A percentile compares a stretch with the other conserved stretches of the same genome.
phyloP scores from a whole-genome alignment of 129 eudicot genomes.

The Saussurea involucrata region DNA sequence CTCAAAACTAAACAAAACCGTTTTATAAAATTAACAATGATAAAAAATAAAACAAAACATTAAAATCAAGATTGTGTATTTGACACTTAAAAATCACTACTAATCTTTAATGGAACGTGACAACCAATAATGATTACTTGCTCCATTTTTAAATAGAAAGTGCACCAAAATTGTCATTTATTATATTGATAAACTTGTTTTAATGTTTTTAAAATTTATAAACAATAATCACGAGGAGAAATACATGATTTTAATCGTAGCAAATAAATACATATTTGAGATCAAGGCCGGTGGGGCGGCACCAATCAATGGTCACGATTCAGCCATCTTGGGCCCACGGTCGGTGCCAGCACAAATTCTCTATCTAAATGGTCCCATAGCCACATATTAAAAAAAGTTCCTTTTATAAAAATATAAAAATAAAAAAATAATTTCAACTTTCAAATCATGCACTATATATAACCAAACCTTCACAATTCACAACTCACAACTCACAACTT shows the following conservation, averaged over 20 bases:
- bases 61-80: too few species aligned
- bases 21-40: too few species aligned
- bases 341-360: slow-evolving; percentile 36
- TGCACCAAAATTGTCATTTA: not conserved
- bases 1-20: too few species aligned
- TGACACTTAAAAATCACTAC: too few species aligned
- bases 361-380: slow-evolving; percentile 15
- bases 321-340: slow-evolving; percentile 30
- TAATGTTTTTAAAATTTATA: not conserved
- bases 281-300: slow-evolving; percentile 45
- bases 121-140: slow-evolving; percentile 7
- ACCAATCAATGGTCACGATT: slow-evolving; percentile 25
- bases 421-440: not conserved
- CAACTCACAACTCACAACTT: slow-evolving; percentile 20
- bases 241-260: not conserved
- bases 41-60: too few species aligned
- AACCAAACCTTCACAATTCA: slow-evolving; percentile 17
- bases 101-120: not conserved
- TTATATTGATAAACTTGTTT: not conserved
- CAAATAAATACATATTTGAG: slow-evolving; percentile 8
- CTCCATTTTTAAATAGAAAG: slow-evolving; percentile 8
- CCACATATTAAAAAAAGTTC: slow-evolving; percentile 10
- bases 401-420: not conserved
- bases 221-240: not conserved
- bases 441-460: slow-evolving; percentile 35